A percentile compares a stretch with the other conserved stretches of the same genome.
phyloP scores from a whole-genome alignment of 75 land plant species.

The Picea sitchensis region DNA sequence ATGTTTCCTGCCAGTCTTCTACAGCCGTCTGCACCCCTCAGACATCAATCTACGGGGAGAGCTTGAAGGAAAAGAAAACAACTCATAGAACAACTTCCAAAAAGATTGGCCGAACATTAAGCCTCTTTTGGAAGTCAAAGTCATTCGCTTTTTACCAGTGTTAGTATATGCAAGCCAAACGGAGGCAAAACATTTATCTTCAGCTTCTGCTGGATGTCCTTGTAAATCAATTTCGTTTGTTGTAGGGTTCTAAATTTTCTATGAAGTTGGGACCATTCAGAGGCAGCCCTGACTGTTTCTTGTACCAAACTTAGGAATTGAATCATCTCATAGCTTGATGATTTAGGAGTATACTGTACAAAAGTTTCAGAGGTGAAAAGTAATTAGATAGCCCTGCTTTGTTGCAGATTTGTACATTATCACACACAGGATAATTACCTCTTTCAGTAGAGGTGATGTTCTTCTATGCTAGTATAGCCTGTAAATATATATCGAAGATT shows the following conservation, averaged over 20 bases:
- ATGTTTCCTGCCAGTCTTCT: slow-evolving; percentile 15
- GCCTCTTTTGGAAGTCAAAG: slow-evolving; percentile 44
- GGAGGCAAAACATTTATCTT: not conserved
- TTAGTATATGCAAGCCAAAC: slow-evolving; percentile 2
- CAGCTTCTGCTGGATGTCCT: slow-evolving; percentile 1
- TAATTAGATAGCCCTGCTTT: too few species aligned
- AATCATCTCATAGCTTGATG: too few species aligned
- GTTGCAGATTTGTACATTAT: too few species aligned
- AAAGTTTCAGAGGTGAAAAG: too few species aligned
- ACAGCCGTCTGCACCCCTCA: not conserved
- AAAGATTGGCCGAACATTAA: slow-evolving; percentile 38
- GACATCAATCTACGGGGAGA: slow-evolving; percentile 9
- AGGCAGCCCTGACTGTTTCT: not conserved
- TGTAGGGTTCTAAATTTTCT: slow-evolving; percentile 9
- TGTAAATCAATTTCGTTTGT: slow-evolving; percentile 9
- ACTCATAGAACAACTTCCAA: slow-evolving; percentile 21
- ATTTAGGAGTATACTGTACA: too few species aligned
- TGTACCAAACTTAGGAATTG: too few species aligned
- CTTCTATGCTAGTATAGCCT: too few species aligned
- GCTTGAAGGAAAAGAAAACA: slow-evolving; percentile 7
- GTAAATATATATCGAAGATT: too few species aligned
- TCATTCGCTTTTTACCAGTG: slow-evolving; percentile 37
- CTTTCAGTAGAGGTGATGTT: too few species aligned
- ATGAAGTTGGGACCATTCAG: not conserved
- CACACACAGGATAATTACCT: too few species aligned